Base-by-base conservation (phyloP, 2,329 filamentous ascomycete genomes). In the Epichloe sp. region DNA sequence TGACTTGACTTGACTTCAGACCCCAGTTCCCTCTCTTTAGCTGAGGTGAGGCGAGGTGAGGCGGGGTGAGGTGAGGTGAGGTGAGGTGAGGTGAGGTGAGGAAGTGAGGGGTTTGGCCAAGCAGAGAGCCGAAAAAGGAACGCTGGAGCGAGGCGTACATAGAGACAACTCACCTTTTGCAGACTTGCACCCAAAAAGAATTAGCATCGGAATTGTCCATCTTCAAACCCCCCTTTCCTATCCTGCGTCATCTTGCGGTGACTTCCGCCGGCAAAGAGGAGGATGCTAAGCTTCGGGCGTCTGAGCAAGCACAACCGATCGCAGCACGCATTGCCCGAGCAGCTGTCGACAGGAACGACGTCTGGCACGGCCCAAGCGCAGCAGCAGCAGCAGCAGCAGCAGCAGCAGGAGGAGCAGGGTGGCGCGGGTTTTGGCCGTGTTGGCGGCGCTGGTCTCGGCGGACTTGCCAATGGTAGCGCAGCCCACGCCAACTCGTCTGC, bases 241-340 rank as follows among this genome's bases (percentile, higher is more conserved):
- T 42, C 42, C 41, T 31, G 40, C 44, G 44, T 47, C 47, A 38
- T 43, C 46, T 36, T 45, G 37, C 37, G 41, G 40, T 31, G n/a
- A 36, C 35, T 15, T 44, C 31, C 35, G 23, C 23, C 51, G 38
- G 4, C 46, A 52, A 51, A 44, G 53, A 55, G 50, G 56, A 65
- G 57, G 55, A 79, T 79, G 76, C 74, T 71, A 60, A 66, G 66
- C 65, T 78, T 78, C 66, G 68, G 70, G 67, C 75, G 75, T 62
- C 66, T 77, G 64, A 71, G 72, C 63, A 78, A 70, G 69, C 72
- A 76, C 69, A 77, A 76, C 61, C 74, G 75, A 60, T 77, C 77
- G 63, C 77, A 78, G 68, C 75, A 77, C 62, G 71, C 73, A 56
- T 69, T 78, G 59, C 67, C 69, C 60, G 75, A 76, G 62, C 63